Percentiles rank a stretch among this genome's conserved stretches.
phyloP scores from a whole-genome alignment of 1,284 basidiomycete species.

The Pseudozyma flocculosa region DNA sequence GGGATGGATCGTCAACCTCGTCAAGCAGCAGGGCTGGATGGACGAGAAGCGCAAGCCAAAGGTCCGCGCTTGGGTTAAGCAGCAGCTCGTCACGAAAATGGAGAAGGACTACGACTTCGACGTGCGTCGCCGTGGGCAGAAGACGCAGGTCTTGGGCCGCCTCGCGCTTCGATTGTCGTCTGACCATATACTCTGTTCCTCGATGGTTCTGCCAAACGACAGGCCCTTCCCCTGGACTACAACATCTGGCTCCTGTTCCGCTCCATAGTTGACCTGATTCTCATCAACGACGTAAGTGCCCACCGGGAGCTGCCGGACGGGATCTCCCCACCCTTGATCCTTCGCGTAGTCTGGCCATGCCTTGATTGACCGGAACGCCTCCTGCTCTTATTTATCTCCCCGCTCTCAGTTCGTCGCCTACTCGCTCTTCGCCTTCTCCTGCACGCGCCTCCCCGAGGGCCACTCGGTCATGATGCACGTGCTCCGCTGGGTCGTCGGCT shows the following conservation, averaged over 20 bases:
- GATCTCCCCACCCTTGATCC: too few relatives aligned
- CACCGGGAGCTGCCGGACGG: too few relatives aligned
- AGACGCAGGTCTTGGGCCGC: too few relatives aligned
- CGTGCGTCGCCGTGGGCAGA: neutral
- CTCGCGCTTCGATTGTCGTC: too few relatives aligned
- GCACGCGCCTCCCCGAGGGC: slow-evolving; percentile 72
- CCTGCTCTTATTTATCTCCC: neutral
- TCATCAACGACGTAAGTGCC: slow-evolving; percentile 68
- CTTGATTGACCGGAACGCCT: too few relatives aligned
- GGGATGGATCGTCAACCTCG: slow-evolving; percentile 83
- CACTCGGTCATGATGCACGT: slow-evolving; percentile 74
- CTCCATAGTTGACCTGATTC: slow-evolving; percentile 88
- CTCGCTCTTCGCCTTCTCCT: slow-evolving; percentile 79
- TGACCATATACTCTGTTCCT: too few relatives aligned
- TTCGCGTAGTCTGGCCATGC: too few relatives aligned
- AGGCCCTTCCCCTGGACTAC: slow-evolving; percentile 45
- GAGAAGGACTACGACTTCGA: slow-evolving; percentile 90
- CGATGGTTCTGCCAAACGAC: too few relatives aligned
- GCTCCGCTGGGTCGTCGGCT: slow-evolving; percentile 82
- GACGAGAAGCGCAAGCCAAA: slow-evolving; percentile 70
- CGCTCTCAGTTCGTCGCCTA: slow-evolving; percentile 81
- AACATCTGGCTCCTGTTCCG: slow-evolving; percentile 82
- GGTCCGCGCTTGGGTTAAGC: slow-evolving; percentile 77
- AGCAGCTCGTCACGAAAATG: slow-evolving; percentile 86
- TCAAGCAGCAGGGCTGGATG: slow-evolving; percentile 81